These are phyloP conservation scores for Monosporascus sp. DNA, from an alignment of 2,329 filamentous ascomycete genomes.

Conservation along the genomic window DNA sequence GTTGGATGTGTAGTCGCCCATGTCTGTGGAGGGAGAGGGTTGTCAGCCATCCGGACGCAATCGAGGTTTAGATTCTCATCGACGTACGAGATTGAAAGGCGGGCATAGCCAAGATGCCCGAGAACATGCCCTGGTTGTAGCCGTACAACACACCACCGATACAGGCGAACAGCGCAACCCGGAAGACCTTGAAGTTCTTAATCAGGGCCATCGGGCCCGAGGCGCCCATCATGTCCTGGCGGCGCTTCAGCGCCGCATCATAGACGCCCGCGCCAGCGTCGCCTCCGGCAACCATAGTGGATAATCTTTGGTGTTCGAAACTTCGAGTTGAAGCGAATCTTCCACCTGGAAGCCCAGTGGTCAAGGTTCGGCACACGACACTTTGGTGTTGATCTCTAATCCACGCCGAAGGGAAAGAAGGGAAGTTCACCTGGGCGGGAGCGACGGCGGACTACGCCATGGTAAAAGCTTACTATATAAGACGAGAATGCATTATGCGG, in stretches of 20 bases:
- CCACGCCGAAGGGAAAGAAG: not conserved
- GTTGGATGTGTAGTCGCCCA: constrained; percentile 49
- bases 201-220: constrained; percentile 42
- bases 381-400: not conserved
- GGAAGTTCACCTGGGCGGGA: too few species aligned
- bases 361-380: not conserved
- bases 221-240: constrained; percentile 37
- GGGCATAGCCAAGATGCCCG: constrained; percentile 59
- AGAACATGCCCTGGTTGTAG: constrained; percentile 75
- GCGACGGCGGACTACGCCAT: not conserved
- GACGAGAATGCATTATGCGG: not conserved
- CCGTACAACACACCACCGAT: constrained; percentile 61
- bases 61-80: not conserved
- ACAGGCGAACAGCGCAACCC: constrained; percentile 58
- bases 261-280: constrained; percentile 31
- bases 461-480: not conserved
- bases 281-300: constrained; percentile 36
- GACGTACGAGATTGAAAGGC: constrained; percentile 46
- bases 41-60: not conserved
- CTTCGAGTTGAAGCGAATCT: not conserved
- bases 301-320: not conserved
- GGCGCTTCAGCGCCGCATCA: constrained; percentile 37
- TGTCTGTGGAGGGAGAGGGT: constrained; percentile 33
- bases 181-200: constrained; percentile 57
- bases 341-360: not conserved